Evolutionary conservation across 495 filamentous ascomycete genomes (phyloP).

Genomic region (Aspergillus kassunensis): DNA sequence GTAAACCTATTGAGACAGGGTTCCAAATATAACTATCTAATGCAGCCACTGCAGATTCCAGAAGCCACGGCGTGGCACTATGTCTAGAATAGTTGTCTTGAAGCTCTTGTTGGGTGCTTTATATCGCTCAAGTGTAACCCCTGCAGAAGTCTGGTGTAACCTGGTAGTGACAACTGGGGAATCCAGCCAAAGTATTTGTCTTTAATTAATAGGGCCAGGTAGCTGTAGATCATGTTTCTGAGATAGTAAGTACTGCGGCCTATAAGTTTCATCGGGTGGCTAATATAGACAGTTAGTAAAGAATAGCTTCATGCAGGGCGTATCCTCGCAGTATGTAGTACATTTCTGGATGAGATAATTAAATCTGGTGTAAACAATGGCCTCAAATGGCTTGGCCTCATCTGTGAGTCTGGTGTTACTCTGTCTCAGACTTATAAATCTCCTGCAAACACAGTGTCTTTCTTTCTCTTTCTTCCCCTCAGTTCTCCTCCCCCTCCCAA

Average conservation of each 20-base stretch:
- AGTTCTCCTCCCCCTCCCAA: neutral
- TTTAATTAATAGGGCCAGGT: too few relatives aligned
- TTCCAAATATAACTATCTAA: neutral
- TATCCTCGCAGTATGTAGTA: too few relatives aligned
- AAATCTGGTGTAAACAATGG: neutral
- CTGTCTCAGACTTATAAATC: neutral
- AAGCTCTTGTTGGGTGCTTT: too few relatives aligned
- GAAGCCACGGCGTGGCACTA: neutral
- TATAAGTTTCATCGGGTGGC: too few relatives aligned
- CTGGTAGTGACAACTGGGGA: neutral
- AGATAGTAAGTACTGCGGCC: too few relatives aligned
- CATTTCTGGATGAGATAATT: neutral
- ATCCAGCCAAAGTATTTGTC: too few relatives aligned
- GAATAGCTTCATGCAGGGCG: too few relatives aligned
- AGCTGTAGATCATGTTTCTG: too few relatives aligned
- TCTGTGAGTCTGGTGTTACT: neutral
- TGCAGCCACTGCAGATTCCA: neutral
- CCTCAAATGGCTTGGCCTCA: neutral
- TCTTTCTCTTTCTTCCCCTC: neutral
- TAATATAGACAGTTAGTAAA: too few relatives aligned
- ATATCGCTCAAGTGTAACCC: neutral
- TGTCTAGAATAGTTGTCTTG: neutral
- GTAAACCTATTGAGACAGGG: neutral
- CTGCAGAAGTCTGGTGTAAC: neutral
- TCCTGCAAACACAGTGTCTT: neutral